Base-by-base conservation (phyloP, 1,284 basidiomycete species). In the Malassezia furfur region DNA sequence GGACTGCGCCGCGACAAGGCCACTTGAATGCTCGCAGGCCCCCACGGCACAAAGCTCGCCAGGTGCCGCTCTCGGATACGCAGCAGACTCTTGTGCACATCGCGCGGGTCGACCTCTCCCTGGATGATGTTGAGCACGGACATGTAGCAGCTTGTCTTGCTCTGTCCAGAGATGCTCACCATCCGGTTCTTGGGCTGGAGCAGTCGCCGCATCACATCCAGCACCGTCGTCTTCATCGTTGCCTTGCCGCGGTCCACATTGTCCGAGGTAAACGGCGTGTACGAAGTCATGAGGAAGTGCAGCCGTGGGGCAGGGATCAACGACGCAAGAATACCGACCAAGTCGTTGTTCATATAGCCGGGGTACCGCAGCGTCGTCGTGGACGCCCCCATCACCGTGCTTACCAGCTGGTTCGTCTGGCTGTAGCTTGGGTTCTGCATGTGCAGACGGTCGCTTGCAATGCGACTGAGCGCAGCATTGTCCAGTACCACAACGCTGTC, bases 251-350 rank as follows among this genome's bases (percentile, higher is more conserved):
- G 67, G 21, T 71, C 68, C 36, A 74, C 67, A 22, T 68, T 72
- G 76, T 96, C 93, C 60, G 87, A 88, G 1, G 91, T 96, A 77
- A 98, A 98, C 0, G 94, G 93, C 4, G 94, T 99, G 71, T 98
- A 99, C 15, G 89, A 91, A n/a, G 94, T 98, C 87, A 93, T 96
- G 56, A 99, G 82, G 81, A 98, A 98, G 77, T 99, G 94, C 70
- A 91, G 96, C 50, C 93, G 81, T n/a, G 94, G 93, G 10, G 94
- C 98, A 2, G 94, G 94, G 65, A 98, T 96, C 50, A 99, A 81
- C 12, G 88, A 91, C 2, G 94, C 91, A 55, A 98, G 87, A 67
- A 99, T 96, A 25, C 91, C 90, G 62, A 96, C 68, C 9, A 74
- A 83, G 73, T 99, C 93, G 70, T 98, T 99, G 80, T 98, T 98